Percentiles rank a stretch among this genome's conserved stretches.
phyloP scores from a whole-genome alignment of 106 monocot species.

The Narthecium ossifragum region DNA sequence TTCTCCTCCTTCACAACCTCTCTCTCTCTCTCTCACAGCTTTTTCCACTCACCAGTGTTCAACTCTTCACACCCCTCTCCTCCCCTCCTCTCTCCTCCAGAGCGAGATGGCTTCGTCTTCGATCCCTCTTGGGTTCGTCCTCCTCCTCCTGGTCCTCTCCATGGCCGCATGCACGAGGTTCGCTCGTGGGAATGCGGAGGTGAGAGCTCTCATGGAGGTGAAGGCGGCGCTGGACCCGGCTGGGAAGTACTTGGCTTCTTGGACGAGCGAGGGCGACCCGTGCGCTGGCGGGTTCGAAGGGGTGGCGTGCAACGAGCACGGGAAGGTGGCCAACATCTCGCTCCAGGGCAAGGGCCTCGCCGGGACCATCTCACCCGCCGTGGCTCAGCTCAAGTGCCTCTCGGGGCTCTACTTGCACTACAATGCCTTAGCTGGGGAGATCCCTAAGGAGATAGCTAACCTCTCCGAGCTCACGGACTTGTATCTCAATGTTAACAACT shows the following conservation, averaged over 20 bases:
- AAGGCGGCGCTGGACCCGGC: constrained; percentile 63
- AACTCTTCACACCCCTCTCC: no score
- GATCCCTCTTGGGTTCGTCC: constrained; percentile 3
- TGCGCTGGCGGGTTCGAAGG: constrained; percentile 63
- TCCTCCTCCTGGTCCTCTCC: constrained; percentile 1
- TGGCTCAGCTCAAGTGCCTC: constrained; percentile 34
- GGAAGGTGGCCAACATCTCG: constrained; percentile 70
- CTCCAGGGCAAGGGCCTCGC: constrained; percentile 76
- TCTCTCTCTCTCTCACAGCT: not conserved
- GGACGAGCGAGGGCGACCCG: constrained; percentile 54
- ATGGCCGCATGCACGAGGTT: not conserved
- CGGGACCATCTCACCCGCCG: constrained; percentile 41
- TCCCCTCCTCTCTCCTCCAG: not conserved
- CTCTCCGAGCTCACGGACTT: constrained; percentile 64
- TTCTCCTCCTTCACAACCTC: no score
- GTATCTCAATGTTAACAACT: constrained; percentile 72
- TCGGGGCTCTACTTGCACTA: constrained; percentile 61
- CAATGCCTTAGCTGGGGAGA: constrained; percentile 37
- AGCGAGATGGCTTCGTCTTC: not conserved
- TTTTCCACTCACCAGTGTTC: no score
- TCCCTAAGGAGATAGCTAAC: constrained; percentile 62
- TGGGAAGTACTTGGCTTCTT: constrained; percentile 40
- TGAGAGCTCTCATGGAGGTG: constrained; percentile 53
- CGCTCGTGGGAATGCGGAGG: constrained; percentile 20
- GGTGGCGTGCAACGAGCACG: constrained; percentile 65